Conservation (phyloP, 2,329 filamentous ascomycete species). For the Venturia asperata region DNA sequence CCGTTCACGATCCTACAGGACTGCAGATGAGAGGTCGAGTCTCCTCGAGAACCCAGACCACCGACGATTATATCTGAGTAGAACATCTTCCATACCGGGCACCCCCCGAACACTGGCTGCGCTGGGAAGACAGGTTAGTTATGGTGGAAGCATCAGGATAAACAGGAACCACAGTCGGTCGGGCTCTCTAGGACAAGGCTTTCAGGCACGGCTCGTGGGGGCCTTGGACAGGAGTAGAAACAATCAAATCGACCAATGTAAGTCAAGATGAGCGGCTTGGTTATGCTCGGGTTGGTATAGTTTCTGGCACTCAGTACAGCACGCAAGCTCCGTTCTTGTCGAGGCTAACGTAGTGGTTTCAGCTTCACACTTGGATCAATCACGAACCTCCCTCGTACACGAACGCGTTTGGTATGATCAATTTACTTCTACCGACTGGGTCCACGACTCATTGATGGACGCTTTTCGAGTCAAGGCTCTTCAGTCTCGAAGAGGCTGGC, state of each 20-base stretch:
- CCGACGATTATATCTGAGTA: constrained; percentile 37
- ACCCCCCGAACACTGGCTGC: constrained; percentile 37
- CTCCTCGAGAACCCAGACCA: constrained; percentile 37
- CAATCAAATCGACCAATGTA: constrained; percentile 1
- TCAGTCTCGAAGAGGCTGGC: constrained; percentile 72
- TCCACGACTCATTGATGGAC: constrained; percentile 93
- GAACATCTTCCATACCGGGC: constrained; percentile 33
- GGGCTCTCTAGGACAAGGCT: constrained; percentile 43
- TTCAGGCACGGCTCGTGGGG: constrained; percentile 47
- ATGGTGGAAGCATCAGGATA: constrained; percentile 24
- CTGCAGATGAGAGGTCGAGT: constrained; percentile 41
- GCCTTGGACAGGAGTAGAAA: constrained; percentile 38
- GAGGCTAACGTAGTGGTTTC: background rate
- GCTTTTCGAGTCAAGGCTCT: constrained; percentile 81
- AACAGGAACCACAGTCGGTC: constrained; percentile 41
- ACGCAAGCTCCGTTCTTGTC: background rate
- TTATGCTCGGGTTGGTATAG: constrained; percentile 19
- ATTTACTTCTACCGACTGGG: constrained; percentile 96
- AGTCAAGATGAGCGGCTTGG: background rate
- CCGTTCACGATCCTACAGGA: constrained; percentile 20
- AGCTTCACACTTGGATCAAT: constrained; percentile 52
- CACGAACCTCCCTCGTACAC: constrained; percentile 61
- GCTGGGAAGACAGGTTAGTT: constrained; percentile 32
- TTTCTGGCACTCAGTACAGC: background rate
- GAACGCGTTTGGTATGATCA: constrained; percentile 98